A percentile compares a stretch with the other conserved stretches of the same genome.
Evolutionary conservation across 441 rosid species (phyloP).

Genomic region (Viola pubescens): DNA sequence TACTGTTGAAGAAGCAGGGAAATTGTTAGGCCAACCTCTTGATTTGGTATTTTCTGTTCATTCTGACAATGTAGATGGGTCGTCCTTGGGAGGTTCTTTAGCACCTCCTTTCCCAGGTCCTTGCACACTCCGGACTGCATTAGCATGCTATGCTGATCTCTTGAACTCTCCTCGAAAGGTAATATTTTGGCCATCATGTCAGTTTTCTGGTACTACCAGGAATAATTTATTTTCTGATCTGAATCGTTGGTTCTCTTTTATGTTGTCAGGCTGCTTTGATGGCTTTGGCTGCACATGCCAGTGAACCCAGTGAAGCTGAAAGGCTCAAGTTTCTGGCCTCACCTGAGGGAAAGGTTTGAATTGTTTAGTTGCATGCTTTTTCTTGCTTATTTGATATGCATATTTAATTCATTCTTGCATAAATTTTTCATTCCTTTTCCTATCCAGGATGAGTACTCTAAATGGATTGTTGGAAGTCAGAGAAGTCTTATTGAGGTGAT

Average conservation of each 20-base stretch:
- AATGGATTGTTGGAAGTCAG: constrained; percentile 79
- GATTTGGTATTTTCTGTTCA: constrained; percentile 68
- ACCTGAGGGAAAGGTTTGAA: constrained; percentile 66
- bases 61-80: constrained; percentile 63
- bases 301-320: constrained; percentile 65
- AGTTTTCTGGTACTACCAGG: neutral
- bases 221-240: neutral
- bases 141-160: constrained; percentile 75
- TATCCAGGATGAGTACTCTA: constrained; percentile 68
- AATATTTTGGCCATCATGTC: constrained; percentile 8
- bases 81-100: constrained; percentile 52
- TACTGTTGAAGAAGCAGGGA: constrained; percentile 68
- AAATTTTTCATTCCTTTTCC: constrained; percentile 3
- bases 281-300: constrained; percentile 85
- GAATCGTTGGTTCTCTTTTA: neutral
- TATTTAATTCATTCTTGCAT: constrained; percentile 3
- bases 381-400: constrained; percentile 8
- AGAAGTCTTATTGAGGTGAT: constrained; percentile 92
- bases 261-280: constrained; percentile 56
- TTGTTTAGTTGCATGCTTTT: constrained; percentile 7
- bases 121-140: constrained; percentile 62
- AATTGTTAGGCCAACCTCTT: constrained; percentile 59
- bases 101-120: constrained; percentile 83
- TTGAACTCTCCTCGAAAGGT: constrained; percentile 84
- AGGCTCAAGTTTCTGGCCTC: constrained; percentile 61